Percentiles rank a stretch among this genome's conserved stretches.
Conservation (phyloP, 805 yeast genomes). For the Wickerhamiella parazyma region DNA sequence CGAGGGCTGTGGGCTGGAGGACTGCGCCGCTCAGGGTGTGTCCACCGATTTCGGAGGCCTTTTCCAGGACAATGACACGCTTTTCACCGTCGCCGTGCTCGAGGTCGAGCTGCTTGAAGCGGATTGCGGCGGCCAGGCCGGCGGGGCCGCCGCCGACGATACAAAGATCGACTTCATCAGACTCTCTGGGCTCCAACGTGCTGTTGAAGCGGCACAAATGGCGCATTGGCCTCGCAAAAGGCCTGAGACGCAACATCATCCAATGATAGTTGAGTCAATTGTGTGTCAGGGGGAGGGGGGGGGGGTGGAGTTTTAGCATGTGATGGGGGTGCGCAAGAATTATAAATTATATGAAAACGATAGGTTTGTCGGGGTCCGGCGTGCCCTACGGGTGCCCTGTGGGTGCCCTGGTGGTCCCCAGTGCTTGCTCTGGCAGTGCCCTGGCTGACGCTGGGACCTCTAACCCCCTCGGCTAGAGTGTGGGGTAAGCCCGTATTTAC, state of each 20-base stretch:
- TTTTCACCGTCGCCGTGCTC: slow-evolving; percentile 48
- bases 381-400: no score
- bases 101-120: slow-evolving; percentile 69
- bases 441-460: no score
- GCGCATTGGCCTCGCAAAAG: not conserved
- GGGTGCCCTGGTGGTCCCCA: no score
- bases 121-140: slow-evolving; percentile 87
- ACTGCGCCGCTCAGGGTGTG: slow-evolving; percentile 93
- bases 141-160: slow-evolving; percentile 98
- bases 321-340: no score
- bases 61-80: slow-evolving; percentile 81
- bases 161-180: slow-evolving; percentile 82
- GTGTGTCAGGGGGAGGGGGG: not conserved
- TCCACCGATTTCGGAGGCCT: slow-evolving; percentile 84
- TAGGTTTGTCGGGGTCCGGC: no score
- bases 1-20: slow-evolving; percentile 75
- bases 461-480: no score
- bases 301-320: not conserved
- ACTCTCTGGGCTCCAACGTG: slow-evolving; percentile 42
- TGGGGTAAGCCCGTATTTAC: no score
- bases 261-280: slow-evolving; percentile 1
- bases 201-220: not conserved
- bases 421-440: no score
- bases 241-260: slow-evolving; percentile 2
- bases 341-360: no score